Evolutionary conservation across 768 basidiomycete species (phyloP).

Genomic region (Kwoniella heveanensis): DNA sequence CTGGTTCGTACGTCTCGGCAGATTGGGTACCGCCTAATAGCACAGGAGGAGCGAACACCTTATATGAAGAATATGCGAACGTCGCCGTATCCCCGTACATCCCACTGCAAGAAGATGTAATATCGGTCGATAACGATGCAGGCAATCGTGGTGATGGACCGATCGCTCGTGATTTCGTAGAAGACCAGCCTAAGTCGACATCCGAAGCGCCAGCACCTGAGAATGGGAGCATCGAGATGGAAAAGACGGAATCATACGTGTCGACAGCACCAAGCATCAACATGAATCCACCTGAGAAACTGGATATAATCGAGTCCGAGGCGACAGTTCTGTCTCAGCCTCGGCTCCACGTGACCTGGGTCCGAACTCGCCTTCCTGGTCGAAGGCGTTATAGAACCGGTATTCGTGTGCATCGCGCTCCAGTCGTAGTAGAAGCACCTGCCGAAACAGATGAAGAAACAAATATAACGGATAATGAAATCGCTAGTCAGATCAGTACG

Average conservation of each 20-base stretch:
- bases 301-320: too few relatives aligned
- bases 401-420: slow-evolving; percentile 6
- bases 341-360: slow-evolving; percentile 5
- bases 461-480: neutral
- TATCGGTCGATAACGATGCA: neutral
- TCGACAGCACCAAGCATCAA: slow-evolving; percentile 6
- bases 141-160: neutral
- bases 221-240: neutral
- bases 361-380: slow-evolving; percentile 14
- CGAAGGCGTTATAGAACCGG: slow-evolving; percentile 16
- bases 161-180: slow-evolving; percentile 12
- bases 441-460: neutral
- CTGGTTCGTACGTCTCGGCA: slow-evolving; percentile 11
- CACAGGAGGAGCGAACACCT: too few relatives aligned
- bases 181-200: neutral
- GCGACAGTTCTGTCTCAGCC: too few relatives aligned
- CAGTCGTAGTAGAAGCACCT: neutral
- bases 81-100: too few relatives aligned
- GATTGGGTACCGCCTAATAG: slow-evolving; percentile 6
- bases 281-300: neutral
- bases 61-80: too few relatives aligned
- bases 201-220: neutral
- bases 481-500: neutral
- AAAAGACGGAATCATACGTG: slow-evolving; percentile 3
- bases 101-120: too few relatives aligned